Evolutionary conservation across 2,329 filamentous ascomycete genomes (phyloP).

Genomic region (Ophiocordyceps camponoti-rufipedis): DNA sequence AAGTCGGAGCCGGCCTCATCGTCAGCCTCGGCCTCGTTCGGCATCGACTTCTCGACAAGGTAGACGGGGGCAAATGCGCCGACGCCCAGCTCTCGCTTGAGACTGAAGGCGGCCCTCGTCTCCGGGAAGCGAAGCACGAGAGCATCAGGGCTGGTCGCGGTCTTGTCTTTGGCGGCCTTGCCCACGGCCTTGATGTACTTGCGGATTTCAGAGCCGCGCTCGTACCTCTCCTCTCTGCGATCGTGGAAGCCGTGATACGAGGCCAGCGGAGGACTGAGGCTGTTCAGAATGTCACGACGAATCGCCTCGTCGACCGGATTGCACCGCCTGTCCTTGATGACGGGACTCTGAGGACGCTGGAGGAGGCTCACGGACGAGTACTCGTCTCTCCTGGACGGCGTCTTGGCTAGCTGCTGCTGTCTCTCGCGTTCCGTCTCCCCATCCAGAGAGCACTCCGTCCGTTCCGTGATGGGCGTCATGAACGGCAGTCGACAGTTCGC

Average conservation of each 20-base stretch:
- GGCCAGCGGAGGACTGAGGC: slow-evolving; percentile 52
- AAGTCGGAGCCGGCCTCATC: slow-evolving; percentile 7
- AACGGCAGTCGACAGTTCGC: slow-evolving; percentile 89
- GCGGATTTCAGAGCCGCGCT: slow-evolving; percentile 57
- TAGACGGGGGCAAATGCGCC: slow-evolving; percentile 95
- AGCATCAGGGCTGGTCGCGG: slow-evolving; percentile 35
- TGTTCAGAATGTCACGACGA: slow-evolving; percentile 55
- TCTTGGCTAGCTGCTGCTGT: slow-evolving; percentile 40
- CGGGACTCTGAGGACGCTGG: slow-evolving; percentile 40
- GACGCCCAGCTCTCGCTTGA: slow-evolving; percentile 75
- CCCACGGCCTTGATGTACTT: slow-evolving; percentile 55
- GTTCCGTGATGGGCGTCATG: slow-evolving; percentile 96
- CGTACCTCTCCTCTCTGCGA: slow-evolving; percentile 42
- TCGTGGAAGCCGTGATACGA: slow-evolving; percentile 70
- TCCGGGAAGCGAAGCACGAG: slow-evolving; percentile 52
- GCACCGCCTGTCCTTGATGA: slow-evolving; percentile 68
- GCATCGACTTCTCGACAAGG: slow-evolving; percentile 56
- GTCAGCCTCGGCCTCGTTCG: slow-evolving; percentile 27
- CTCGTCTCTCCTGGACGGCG: slow-evolving; percentile 45
- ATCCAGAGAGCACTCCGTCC: slow-evolving; percentile 75
- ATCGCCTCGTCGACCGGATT: slow-evolving; percentile 74
- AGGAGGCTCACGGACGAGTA: slow-evolving; percentile 15
- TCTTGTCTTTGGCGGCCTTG: slow-evolving; percentile 44
- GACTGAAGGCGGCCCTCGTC: slow-evolving; percentile 47
- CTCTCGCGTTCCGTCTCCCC: slow-evolving; percentile 40